Conservation (phyloP, 768 basidiomycete species). For the Tricholoma sp. region DNA sequence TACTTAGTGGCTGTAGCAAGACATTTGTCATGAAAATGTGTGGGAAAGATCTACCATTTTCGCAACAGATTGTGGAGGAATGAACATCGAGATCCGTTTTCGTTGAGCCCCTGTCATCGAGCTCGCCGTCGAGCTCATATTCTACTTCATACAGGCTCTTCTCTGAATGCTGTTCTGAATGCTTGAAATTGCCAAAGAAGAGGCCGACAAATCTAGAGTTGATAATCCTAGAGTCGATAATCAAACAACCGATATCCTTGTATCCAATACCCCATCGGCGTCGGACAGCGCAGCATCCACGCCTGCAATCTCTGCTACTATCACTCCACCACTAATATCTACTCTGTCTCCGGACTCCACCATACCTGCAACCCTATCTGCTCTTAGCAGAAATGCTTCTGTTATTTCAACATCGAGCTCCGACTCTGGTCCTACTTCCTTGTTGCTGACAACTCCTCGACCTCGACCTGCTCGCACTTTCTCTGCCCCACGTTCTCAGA, state of each 20-base stretch:
- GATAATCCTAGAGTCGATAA: background rate
- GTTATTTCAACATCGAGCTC: slow-evolving; percentile 69
- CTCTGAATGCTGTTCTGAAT: background rate
- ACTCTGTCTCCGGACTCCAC: slow-evolving; percentile 1
- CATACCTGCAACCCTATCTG: slow-evolving; percentile 34
- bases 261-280: background rate
- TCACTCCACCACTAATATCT: background rate
- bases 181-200: background rate
- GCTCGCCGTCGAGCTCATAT: background rate
- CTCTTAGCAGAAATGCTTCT: slow-evolving; percentile 71
- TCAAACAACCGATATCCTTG: background rate
- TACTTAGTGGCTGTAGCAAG: too few species aligned
- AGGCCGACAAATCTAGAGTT: background rate
- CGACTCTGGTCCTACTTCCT: slow-evolving; percentile 39
- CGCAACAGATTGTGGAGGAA: background rate
- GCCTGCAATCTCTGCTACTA: background rate
- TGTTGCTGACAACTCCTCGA: slow-evolving; percentile 36
- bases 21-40: background rate
- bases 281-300: background rate
- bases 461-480: slow-evolving; percentile 58
- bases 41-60: slow-evolving; percentile 1
- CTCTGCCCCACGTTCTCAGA: slow-evolving; percentile 58
- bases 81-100: background rate
- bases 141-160: background rate
- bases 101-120: background rate